Evolutionary conservation across 2,329 filamentous ascomycete species (phyloP), one percentile per base, ranked within the genome.

Genomic region (Colletotrichum horii): DNA sequence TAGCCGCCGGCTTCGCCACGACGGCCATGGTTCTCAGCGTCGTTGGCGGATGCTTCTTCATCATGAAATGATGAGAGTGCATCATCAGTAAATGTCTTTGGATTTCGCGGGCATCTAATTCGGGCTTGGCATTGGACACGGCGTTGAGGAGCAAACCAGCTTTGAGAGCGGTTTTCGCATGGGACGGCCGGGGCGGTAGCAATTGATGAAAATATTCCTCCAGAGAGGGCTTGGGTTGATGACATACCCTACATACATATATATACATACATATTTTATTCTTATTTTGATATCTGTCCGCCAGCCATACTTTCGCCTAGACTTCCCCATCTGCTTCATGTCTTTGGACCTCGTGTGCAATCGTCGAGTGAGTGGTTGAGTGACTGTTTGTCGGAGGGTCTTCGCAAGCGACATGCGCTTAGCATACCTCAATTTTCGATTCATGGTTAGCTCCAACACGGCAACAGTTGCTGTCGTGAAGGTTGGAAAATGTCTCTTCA

Each of bases 1-100:
- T 89, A 1, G 91, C 88, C 1, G 91, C 91, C 1, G 90, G 89
- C 15, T 89, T 93, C 75, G 60, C 90, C 75, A 93, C 91, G 28
- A 84, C 88, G 9, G 83, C 89, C 1, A 79, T 92, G 22, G 80
- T 87, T 38, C 82, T 88, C 14, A 87, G 88, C 71, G 81, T 91
- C 32, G 61, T 91, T 5, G 88, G 85, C 16, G 88, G 89, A n/a
- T 85, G 86, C 34, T 81, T 87, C 28, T 91, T 90, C 78, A 82
- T 91, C 34, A 81, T 89, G 73, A 83, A 85, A 36, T 76, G 60
- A 76, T 36, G n/a, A n/a, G n/a, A 16, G n/a, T 32, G 22, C 11
- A 19, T 19, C 9, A 26, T 36, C 8, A 16, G 26, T 26, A 32
- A 8, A 9, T 22, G n/a, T 36, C n/a, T 56, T 32, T 62, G 19